These are phyloP conservation scores for Penicillium malachiteum DNA, from an alignment of 495 filamentous ascomycete species.

Conservation along the genomic window DNA sequence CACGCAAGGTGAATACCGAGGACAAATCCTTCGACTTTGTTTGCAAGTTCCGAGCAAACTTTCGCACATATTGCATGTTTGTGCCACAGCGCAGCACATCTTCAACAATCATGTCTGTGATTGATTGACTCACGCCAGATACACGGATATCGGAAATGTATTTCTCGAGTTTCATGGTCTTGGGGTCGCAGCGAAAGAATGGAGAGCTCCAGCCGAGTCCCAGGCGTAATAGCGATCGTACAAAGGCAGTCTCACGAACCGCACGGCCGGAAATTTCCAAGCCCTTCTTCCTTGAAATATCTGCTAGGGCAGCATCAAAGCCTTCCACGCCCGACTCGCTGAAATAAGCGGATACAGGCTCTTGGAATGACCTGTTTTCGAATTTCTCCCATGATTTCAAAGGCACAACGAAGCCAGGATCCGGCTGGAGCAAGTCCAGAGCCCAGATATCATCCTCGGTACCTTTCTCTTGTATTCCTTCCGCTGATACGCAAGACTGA, in stretches of 20 bases:
- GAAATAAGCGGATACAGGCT: constrained; percentile 61
- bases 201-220: constrained; percentile 79
- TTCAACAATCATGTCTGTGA: constrained; percentile 56
- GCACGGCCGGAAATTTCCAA: constrained; percentile 16
- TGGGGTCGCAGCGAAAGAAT: constrained; percentile 68
- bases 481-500: constrained; percentile 13
- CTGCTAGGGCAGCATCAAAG: constrained; percentile 66
- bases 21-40: constrained; percentile 29
- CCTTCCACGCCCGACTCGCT: constrained; percentile 71
- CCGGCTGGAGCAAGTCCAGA: constrained; percentile 21
- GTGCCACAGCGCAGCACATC: constrained; percentile 67
- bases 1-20: constrained; percentile 37
- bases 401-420: constrained; percentile 24
- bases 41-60: constrained; percentile 51
- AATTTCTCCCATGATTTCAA: constrained; percentile 76
- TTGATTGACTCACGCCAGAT: constrained; percentile 63
- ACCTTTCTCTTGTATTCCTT: constrained; percentile 11
- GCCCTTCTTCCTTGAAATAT: constrained; percentile 8
- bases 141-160: constrained; percentile 55
- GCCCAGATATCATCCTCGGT: constrained; percentile 58
- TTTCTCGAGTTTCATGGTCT: constrained; percentile 57
- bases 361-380: constrained; percentile 38
- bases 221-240: constrained; percentile 65
- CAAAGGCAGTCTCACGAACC: constrained; percentile 48
- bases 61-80: constrained; percentile 59